Percentiles rank a stretch among this genome's conserved stretches.
These are phyloP conservation scores for Barnettozyma pratensis DNA, from an alignment of 805 yeast genomes.

Conservation along the genomic window DNA sequence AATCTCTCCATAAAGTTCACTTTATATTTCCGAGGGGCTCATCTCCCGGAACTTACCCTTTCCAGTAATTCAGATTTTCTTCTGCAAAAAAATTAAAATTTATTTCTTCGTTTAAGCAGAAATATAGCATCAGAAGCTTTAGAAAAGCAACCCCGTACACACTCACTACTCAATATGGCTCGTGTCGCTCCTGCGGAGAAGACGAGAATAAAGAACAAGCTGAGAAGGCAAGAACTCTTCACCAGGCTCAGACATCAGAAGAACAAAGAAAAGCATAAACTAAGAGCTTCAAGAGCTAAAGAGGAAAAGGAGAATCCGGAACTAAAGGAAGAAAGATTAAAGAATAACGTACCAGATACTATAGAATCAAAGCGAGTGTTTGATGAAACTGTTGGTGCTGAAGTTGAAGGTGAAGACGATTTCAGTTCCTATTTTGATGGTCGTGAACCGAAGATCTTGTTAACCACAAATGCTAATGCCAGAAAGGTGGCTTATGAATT, in stretches of 20 bases:
- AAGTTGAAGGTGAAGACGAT: slow-evolving; percentile 26
- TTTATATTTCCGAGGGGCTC: slow-evolving; percentile 10
- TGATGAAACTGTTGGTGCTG: slow-evolving; percentile 24
- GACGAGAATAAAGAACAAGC: slow-evolving; percentile 64
- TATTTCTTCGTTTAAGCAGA: background rate
- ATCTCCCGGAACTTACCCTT: slow-evolving; percentile 12
- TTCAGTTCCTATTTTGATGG: slow-evolving; percentile 25
- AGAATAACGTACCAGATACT: slow-evolving; percentile 24
- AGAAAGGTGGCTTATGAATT: slow-evolving; percentile 84
- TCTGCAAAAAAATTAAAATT: slow-evolving; percentile 4
- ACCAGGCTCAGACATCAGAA: slow-evolving; percentile 69
- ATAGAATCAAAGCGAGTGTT: slow-evolving; percentile 26
- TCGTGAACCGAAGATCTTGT: slow-evolving; percentile 68
- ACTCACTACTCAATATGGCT: slow-evolving; percentile 12
- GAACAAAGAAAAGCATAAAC: slow-evolving; percentile 71
- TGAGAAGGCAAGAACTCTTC: slow-evolving; percentile 71
- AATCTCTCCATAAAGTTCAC: background rate
- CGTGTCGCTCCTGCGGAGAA: slow-evolving; percentile 25
- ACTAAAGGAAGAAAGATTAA: slow-evolving; percentile 69
- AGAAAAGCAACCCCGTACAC: background rate
- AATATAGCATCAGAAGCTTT: too few species aligned
- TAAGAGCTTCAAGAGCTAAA: slow-evolving; percentile 77
- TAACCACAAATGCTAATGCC: slow-evolving; percentile 87
- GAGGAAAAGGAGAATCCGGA: slow-evolving; percentile 84
- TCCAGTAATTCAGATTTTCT: background rate